Conservation (phyloP, 306 rosid genomes). For the Leucaena leucocephala region DNA sequence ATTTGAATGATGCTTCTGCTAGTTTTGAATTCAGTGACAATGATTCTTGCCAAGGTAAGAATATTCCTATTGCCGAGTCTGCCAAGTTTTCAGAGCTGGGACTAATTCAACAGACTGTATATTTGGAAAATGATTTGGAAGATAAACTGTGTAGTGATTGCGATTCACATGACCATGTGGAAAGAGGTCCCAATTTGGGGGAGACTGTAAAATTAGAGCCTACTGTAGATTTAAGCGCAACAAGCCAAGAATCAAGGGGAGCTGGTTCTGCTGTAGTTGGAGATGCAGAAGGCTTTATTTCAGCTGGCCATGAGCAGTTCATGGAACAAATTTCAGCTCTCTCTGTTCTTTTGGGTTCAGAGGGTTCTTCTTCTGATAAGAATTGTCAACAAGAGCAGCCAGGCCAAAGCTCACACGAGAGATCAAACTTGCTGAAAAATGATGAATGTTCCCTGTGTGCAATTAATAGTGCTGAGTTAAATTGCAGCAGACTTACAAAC, state of each 20-base stretch:
- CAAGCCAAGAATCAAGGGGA: slow-evolving; percentile 28
- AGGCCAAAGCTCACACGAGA: slow-evolving; percentile 27
- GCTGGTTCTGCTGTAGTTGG: slow-evolving; percentile 35
- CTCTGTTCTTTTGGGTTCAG: slow-evolving; percentile 42
- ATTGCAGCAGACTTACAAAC: slow-evolving; percentile 18
- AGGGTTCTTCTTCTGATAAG: slow-evolving; percentile 24
- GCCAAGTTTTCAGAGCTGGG: slow-evolving; percentile 16
- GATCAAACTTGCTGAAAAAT: slow-evolving; percentile 26
- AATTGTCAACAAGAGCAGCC: slow-evolving; percentile 30
- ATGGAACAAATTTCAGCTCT: slow-evolving; percentile 48
- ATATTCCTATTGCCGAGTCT: slow-evolving; percentile 33
- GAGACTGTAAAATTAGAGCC: slow-evolving; percentile 24
- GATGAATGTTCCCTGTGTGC: slow-evolving; percentile 26
- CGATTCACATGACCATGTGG: slow-evolving; percentile 19
- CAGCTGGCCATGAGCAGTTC: slow-evolving; percentile 42
- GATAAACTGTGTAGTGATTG: slow-evolving; percentile 31
- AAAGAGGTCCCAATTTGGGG: slow-evolving; percentile 23
- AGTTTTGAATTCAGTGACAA: slow-evolving; percentile 35
- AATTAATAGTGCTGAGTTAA: slow-evolving; percentile 28
- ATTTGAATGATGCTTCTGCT: slow-evolving; percentile 30
- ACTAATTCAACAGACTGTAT: slow-evolving; percentile 24
- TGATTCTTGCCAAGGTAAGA: slow-evolving; percentile 37
- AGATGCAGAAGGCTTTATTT: slow-evolving; percentile 36
- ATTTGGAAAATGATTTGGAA: slow-evolving; percentile 39
- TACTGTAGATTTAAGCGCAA: slow-evolving; percentile 17